Evolutionary conservation across 768 basidiomycete species (phyloP).

Genomic region (Mrakia blollopis): DNA sequence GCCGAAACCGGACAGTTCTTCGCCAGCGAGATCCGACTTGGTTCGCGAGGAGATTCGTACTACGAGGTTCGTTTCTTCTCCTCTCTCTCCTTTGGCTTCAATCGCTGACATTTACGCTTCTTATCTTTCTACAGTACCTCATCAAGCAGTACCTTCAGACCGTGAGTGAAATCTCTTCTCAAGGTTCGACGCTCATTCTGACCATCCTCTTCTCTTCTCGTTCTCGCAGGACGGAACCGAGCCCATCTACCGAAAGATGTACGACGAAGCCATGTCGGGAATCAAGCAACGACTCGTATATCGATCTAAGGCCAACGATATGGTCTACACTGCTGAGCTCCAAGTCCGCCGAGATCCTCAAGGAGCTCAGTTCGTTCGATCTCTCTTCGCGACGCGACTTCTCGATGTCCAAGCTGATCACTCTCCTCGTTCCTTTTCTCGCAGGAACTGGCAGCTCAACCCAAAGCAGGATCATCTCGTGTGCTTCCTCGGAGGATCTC

Average conservation of each 20-base stretch:
- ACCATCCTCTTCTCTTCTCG: not conserved
- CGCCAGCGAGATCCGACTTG: conserved; percentile 73
- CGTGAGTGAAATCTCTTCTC: conserved; percentile 44
- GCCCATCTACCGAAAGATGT: conserved; percentile 78
- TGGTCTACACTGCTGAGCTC: conserved; percentile 79
- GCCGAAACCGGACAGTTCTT: conserved; percentile 55
- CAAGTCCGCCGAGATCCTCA: conserved; percentile 52
- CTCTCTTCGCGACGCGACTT: not conserved
- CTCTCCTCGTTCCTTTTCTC: no score
- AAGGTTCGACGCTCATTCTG: not conserved
- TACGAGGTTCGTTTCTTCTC: conserved; percentile 54
- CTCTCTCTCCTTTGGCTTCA: conserved; percentile 55
- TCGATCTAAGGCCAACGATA: conserved; percentile 54
- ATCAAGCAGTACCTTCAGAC: conserved; percentile 79
- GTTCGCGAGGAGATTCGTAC: conserved; percentile 87
- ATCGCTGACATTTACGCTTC: conserved; percentile 48
- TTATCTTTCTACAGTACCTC: conserved; percentile 29
- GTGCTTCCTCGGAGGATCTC: conserved; percentile 87
- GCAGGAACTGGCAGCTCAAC: conserved; percentile 61
- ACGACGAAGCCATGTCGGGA: conserved; percentile 75
- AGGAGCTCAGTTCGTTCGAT: not conserved
- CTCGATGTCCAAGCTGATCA: not conserved
- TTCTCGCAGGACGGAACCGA: conserved; percentile 58
- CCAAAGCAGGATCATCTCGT: conserved; percentile 95
- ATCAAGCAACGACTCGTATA: conserved; percentile 70